Conservation (phyloP, 1,284 basidiomycete species). For the Phellopilus nigrolimitatus region DNA sequence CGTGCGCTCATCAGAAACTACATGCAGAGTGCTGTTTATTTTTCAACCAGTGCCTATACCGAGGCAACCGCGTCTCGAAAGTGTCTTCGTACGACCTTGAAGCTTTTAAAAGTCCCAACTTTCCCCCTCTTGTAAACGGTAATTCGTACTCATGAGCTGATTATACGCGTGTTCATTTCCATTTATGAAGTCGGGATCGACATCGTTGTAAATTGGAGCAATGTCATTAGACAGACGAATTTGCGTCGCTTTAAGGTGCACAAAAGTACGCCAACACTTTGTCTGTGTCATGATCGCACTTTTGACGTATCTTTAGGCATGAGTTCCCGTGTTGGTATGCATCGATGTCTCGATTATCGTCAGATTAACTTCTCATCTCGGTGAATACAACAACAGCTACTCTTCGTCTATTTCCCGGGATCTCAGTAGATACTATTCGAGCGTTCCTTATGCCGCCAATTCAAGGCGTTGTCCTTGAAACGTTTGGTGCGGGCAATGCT, state of each 20-base stretch:
- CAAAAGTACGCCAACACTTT: constrained; percentile 46
- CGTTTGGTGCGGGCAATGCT: constrained; percentile 86
- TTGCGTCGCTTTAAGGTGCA: constrained; percentile 76
- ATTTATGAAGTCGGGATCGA: constrained; percentile 72
- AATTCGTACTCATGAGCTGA: constrained; percentile 20
- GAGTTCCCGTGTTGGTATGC: constrained; percentile 50
- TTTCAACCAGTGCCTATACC: constrained; percentile 84
- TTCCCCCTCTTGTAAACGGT: constrained; percentile 81
- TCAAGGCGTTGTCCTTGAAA: constrained; percentile 80
- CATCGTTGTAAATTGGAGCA: constrained; percentile 82
- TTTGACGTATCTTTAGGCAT: constrained; percentile 45
- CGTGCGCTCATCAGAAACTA: neutral
- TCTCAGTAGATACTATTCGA: constrained; percentile 64
- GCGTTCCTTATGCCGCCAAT: constrained; percentile 72
- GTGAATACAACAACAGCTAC: constrained; percentile 42
- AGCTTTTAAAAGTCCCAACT: constrained; percentile 86
- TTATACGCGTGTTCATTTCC: neutral
- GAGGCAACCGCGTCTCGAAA: constrained; percentile 86
- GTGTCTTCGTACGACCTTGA: constrained; percentile 81
- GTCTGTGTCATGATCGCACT: constrained; percentile 2
- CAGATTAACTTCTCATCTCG: neutral
- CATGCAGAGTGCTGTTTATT: constrained; percentile 72
- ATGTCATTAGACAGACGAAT: constrained; percentile 75
- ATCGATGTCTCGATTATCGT: neutral
- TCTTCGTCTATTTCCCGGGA: constrained; percentile 84